A percentile compares a stretch with the other conserved stretches of the same genome.
phyloP scores from a whole-genome alignment of 495 filamentous ascomycete species.

The Xylaria scruposa region DNA sequence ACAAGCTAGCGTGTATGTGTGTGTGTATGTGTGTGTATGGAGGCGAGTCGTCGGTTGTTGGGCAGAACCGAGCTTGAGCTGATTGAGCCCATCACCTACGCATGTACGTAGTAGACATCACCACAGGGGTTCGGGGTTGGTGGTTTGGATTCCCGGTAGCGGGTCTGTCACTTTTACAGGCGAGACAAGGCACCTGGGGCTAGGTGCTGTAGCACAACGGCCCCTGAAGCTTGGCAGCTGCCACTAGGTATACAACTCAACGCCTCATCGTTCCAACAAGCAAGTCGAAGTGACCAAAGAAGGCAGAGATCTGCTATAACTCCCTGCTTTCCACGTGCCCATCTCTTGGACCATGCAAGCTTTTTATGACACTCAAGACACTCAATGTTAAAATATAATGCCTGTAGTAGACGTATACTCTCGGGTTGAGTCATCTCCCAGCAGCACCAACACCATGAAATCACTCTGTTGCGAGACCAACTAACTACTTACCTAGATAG shows the following conservation, averaged over 20 bases:
- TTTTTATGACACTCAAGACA: background rate
- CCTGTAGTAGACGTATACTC: background rate
- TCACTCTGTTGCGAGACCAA: background rate
- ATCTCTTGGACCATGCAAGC: background rate
- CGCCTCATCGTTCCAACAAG: background rate
- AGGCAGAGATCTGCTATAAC: constrained; percentile 1
- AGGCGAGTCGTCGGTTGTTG: background rate
- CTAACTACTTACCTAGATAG: too few relatives aligned
- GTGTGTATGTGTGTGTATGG: background rate
- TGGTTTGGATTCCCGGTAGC: constrained; percentile 1
- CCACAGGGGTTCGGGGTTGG: constrained; percentile 1
- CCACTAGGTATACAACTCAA: too few relatives aligned
- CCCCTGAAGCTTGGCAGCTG: background rate
- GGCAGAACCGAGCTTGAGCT: background rate
- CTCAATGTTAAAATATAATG: too few relatives aligned
- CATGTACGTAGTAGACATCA: background rate
- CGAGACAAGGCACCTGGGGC: background rate
- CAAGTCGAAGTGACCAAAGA: background rate
- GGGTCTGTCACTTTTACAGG: background rate
- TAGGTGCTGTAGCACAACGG: background rate
- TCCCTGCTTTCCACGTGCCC: constrained; percentile 1
- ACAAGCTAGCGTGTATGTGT: background rate
- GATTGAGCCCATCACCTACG: background rate
- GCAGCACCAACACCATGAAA: background rate
- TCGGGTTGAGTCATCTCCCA: background rate